These are phyloP conservation scores for Suhomyces xylopsoci DNA, from an alignment of 805 yeast genomes.

Conservation along the genomic window DNA sequence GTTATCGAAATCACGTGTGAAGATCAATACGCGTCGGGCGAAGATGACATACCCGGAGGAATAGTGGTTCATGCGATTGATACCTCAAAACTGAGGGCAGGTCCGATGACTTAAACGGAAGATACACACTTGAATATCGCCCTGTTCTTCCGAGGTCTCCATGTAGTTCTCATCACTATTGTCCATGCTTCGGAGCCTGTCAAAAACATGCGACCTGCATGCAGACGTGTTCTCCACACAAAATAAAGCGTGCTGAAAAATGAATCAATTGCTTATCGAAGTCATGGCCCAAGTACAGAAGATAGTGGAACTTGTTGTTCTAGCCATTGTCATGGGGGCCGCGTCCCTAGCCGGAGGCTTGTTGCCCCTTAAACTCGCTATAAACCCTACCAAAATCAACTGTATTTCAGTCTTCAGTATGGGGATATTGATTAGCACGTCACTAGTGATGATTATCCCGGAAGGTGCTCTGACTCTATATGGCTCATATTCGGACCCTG, in stretches of 20 bases:
- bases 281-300: not conserved
- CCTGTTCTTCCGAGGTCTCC: not conserved
- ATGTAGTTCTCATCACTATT: not conserved
- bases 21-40: not conserved
- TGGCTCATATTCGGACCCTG: slow-evolving; percentile 12
- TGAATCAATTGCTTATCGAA: not conserved
- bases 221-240: not conserved
- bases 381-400: slow-evolving; percentile 28
- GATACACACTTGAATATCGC: too few relatives aligned
- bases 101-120: not conserved
- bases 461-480: slow-evolving; percentile 56
- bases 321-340: slow-evolving; percentile 17
- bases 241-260: not conserved
- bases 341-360: slow-evolving; percentile 19
- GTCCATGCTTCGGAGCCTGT: not conserved
- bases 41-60: not conserved
- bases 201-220: not conserved
- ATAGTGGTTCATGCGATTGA: not conserved
- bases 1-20: not conserved
- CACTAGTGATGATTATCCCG: slow-evolving; percentile 58
- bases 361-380: slow-evolving; percentile 25
- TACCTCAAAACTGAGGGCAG: not conserved
- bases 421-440: slow-evolving; percentile 61
- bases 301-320: slow-evolving; percentile 6
- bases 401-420: slow-evolving; percentile 50